Evolutionary conservation across 2,329 filamentous ascomycete genomes (phyloP).

Genomic region (Phaeosphaeria sp.): DNA sequence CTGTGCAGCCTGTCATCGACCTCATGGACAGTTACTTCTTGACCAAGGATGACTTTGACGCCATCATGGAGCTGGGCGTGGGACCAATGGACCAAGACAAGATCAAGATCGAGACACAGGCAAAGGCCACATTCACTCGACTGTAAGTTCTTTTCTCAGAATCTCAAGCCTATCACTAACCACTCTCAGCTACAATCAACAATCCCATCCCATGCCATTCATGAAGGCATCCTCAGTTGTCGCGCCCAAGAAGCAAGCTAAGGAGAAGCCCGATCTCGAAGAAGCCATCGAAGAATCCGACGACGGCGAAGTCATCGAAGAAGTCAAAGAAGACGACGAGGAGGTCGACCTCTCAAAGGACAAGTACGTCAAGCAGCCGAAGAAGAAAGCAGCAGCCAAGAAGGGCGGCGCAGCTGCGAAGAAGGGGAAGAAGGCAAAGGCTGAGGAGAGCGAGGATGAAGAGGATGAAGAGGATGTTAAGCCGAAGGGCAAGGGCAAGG

Average conservation of each 20-base stretch:
- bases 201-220: conserved; percentile 89
- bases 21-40: conserved; percentile 98
- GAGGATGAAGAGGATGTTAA: conserved; percentile 60
- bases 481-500: conserved; percentile 55
- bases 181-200: conserved; percentile 76
- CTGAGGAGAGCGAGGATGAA: conserved; percentile 42
- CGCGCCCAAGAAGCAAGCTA: conserved; percentile 72
- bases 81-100: conserved; percentile 79
- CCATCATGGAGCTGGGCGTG: conserved; percentile 87
- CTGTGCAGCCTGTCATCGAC: conserved; percentile 82
- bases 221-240: conserved; percentile 87
- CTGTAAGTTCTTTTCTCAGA: conserved; percentile 64
- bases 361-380: conserved; percentile 93
- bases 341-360: conserved; percentile 89
- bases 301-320: conserved; percentile 59
- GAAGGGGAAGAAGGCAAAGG: conserved; percentile 48
- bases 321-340: conserved; percentile 68
- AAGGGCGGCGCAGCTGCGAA: conserved; percentile 55
- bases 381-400: conserved; percentile 67
- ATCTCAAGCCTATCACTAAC: conserved; percentile 11
- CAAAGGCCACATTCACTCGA: conserved; percentile 89
- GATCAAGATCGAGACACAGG: conserved; percentile 81
- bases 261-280: conserved; percentile 89
- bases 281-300: conserved; percentile 95
- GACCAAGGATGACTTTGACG: conserved; percentile 93